These are phyloP conservation scores for Tetrahymena thermophila DNA, from an alignment of 73 alveolate genomes.

Conservation along the genomic window DNA sequence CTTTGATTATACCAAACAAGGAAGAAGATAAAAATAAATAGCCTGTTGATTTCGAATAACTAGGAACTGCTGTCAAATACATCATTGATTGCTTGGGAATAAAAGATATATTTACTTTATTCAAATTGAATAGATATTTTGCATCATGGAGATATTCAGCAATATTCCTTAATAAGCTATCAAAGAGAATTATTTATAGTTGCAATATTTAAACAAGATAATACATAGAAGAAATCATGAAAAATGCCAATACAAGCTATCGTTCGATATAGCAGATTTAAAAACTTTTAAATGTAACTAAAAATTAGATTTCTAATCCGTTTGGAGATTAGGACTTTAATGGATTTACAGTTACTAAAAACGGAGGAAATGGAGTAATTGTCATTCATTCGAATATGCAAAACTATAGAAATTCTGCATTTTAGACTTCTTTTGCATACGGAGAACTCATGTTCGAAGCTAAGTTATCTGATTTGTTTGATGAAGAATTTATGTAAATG, in stretches of 20 bases:
- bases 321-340: background rate
- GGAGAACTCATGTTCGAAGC: background rate
- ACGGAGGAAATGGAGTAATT: background rate
- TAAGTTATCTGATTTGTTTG: background rate
- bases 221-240: background rate
- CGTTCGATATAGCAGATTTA: background rate
- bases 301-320: background rate
- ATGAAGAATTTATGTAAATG: background rate
- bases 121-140: background rate
- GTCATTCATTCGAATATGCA: background rate
- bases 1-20: background rate
- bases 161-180: background rate
- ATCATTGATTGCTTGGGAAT: background rate
- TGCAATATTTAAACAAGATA: background rate
- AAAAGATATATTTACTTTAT: background rate
- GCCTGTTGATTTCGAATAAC: background rate
- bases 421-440: background rate
- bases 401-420: background rate
- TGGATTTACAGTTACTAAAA: background rate
- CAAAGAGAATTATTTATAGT: background rate
- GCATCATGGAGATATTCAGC: background rate
- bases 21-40: background rate
- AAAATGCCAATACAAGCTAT: background rate
- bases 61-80: background rate
- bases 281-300: background rate